Percentiles rank a stretch among this genome's conserved stretches.
Evolutionary conservation across 192 early-diverging fungal genomes (phyloP).

Genomic region (Linnemannia zychae): DNA sequence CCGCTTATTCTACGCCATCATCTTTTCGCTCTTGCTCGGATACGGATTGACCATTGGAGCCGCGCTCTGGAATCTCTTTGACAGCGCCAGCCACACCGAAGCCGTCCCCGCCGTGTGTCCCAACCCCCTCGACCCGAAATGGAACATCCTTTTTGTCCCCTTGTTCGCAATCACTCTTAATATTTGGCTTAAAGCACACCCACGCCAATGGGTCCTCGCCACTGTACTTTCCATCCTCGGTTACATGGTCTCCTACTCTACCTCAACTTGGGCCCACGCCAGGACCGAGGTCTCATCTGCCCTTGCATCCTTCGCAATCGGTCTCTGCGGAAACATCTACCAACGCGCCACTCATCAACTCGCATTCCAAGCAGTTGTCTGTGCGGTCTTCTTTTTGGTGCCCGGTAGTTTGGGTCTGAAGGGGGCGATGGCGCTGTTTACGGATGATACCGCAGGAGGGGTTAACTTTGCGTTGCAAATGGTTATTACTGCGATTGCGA

Average conservation of each 20-base stretch:
- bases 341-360: constrained; percentile 79
- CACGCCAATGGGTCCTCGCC: constrained; percentile 81
- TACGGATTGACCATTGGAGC: constrained; percentile 82
- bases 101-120: constrained; percentile 25
- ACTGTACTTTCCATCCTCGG: constrained; percentile 75
- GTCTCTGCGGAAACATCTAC: constrained; percentile 82
- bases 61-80: constrained; percentile 63
- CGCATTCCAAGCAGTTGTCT: constrained; percentile 86
- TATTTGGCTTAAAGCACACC: constrained; percentile 61
- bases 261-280: constrained; percentile 64
- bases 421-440: constrained; percentile 72
- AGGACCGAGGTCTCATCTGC: constrained; percentile 73
- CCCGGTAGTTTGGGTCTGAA: constrained; percentile 83
- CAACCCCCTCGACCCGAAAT: constrained; percentile 42
- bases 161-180: constrained; percentile 64
- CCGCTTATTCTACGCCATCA: constrained; percentile 85
- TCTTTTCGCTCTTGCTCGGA: constrained; percentile 83
- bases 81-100: constrained; percentile 36
- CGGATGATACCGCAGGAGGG: constrained; percentile 63
- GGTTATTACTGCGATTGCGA: constrained; percentile 74
- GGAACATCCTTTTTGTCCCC: constrained; percentile 65
- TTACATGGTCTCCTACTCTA: constrained; percentile 73
- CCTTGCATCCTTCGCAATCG: constrained; percentile 84
- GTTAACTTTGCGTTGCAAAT: constrained; percentile 64
- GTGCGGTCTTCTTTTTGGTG: constrained; percentile 84